These are phyloP conservation scores for Mycena maculata DNA, from an alignment of 768 basidiomycete species.

Conservation along the genomic window DNA sequence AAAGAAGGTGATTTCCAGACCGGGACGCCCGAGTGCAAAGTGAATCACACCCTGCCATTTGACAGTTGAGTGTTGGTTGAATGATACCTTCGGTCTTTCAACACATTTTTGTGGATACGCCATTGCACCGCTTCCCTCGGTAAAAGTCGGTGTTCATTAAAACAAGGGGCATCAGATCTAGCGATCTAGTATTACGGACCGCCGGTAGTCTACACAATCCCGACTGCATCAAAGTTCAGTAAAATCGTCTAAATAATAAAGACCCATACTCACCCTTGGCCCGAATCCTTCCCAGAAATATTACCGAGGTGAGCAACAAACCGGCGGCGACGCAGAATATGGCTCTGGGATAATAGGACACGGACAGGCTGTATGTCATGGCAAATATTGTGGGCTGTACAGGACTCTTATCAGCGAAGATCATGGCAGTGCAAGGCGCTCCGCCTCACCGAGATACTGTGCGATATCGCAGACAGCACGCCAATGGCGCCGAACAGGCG, in stretches of 20 bases:
- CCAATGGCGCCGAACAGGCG: slow-evolving; percentile 79
- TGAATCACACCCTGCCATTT: too few relatives aligned
- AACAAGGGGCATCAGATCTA: too few relatives aligned
- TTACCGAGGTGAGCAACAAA: slow-evolving; percentile 64
- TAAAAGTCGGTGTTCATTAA: too few relatives aligned
- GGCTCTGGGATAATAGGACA: slow-evolving; percentile 72
- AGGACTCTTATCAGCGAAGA: neutral
- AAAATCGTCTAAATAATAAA: neutral
- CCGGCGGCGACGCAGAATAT: slow-evolving; percentile 72
- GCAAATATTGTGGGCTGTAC: slow-evolving; percentile 77
- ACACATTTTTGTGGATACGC: too few relatives aligned
- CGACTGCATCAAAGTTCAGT: too few relatives aligned
- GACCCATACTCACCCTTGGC: slow-evolving; percentile 5
- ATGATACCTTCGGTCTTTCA: too few relatives aligned
- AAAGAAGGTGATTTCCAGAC: too few relatives aligned
- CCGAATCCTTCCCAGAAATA: slow-evolving; percentile 48
- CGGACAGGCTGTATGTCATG: slow-evolving; percentile 71
- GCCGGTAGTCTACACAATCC: too few relatives aligned
- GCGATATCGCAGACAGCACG: slow-evolving; percentile 72
- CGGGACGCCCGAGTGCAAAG: too few relatives aligned
- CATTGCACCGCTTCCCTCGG: too few relatives aligned
- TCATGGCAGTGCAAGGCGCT: neutral
- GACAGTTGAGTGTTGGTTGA: too few relatives aligned
- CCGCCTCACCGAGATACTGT: slow-evolving; percentile 65
- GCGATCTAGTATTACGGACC: too few relatives aligned